Percentiles rank a stretch among this genome's conserved stretches.
Conservation (phyloP, 257 asterid genomes). For the Ocimum tenuiflorum region DNA sequence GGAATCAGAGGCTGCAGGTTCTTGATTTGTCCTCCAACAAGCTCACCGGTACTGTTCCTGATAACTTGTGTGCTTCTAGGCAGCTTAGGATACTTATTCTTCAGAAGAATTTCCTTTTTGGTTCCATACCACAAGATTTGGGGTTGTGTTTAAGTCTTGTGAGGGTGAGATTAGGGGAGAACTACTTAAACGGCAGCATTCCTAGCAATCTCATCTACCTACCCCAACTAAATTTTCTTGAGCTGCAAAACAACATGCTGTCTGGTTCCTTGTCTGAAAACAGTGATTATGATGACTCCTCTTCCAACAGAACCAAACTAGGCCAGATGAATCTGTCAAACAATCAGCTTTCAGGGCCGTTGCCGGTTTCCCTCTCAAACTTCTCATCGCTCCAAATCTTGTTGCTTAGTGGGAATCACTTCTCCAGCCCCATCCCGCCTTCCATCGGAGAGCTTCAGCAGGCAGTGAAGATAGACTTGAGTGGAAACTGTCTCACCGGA, state of each 20-base stretch:
- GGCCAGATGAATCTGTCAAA: constrained; percentile 69
- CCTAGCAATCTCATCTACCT: constrained; percentile 71
- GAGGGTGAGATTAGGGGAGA: constrained; percentile 79
- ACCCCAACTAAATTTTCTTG: constrained; percentile 71
- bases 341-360: constrained; percentile 59
- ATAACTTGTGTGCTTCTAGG: constrained; percentile 45
- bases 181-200: constrained; percentile 74
- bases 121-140: constrained; percentile 61
- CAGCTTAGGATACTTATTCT: constrained; percentile 62
- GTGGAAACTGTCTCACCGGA: constrained; percentile 50
- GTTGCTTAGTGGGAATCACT: constrained; percentile 52
- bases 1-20: constrained; percentile 47
- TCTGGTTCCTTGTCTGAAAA: constrained; percentile 66
- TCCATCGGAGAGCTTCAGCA: constrained; percentile 68
- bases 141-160: constrained; percentile 68
- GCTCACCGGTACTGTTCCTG: constrained; percentile 84
- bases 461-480: constrained; percentile 60
- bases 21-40: constrained; percentile 85
- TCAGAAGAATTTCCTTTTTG: constrained; percentile 62
- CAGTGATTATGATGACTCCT: constrained; percentile 14
- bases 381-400: constrained; percentile 67
- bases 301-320: constrained; percentile 38
- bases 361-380: constrained; percentile 62
- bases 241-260: constrained; percentile 67
- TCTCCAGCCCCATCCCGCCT: constrained; percentile 70